Percentiles rank a stretch among this genome's conserved stretches.
Conservation (phyloP, 2,329 filamentous ascomycete genomes). For the Ophiostoma pallidulum region DNA sequence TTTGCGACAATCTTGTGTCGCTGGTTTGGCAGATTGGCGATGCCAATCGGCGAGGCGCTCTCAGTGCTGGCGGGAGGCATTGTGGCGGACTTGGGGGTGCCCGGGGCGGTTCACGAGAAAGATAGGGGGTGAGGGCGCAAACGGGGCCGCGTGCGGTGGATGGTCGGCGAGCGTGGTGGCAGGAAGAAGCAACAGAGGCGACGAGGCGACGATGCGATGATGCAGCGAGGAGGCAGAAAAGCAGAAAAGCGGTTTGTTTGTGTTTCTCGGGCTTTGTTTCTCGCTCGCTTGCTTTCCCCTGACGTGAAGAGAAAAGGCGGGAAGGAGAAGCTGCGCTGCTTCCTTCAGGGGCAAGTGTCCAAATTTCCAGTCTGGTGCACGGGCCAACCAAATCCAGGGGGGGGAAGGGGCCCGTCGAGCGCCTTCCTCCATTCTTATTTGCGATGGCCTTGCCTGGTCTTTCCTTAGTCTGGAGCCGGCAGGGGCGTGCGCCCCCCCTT, state of each 20-base stretch:
- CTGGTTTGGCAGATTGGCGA: conserved; percentile 66
- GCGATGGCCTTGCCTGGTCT: conserved; percentile 6
- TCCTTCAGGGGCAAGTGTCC: conserved; percentile 16
- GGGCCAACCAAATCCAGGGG: conserved; percentile 17
- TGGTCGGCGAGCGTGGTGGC: neutral
- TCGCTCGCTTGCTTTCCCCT: conserved; percentile 11
- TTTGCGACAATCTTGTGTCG: conserved; percentile 66
- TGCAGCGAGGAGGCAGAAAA: conserved; percentile 3
- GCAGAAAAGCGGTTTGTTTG: conserved; percentile 9
- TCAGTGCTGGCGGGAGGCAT: conserved; percentile 52
- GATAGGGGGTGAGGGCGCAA: neutral
- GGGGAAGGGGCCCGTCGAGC: conserved; percentile 15
- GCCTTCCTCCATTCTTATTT: conserved; percentile 11
- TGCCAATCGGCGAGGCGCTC: conserved; percentile 60
- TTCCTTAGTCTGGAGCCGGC: neutral
- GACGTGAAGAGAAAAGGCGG: conserved; percentile 15
- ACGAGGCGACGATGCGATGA: neutral
- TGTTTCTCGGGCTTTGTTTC: conserved; percentile 13
- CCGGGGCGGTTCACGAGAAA: conserved; percentile 6
- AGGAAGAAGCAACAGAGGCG: neutral
- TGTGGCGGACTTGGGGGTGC: conserved; percentile 18
- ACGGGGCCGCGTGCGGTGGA: neutral
- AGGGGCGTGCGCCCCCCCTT: conserved; percentile 2
- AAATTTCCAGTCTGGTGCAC: conserved; percentile 21
- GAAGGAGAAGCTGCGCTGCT: conserved; percentile 16